Percentiles rank a stretch among this genome's conserved stretches.
Evolutionary conservation across 352 stramenopile species (phyloP).

Genomic region (Phytophthora nicotianae): DNA sequence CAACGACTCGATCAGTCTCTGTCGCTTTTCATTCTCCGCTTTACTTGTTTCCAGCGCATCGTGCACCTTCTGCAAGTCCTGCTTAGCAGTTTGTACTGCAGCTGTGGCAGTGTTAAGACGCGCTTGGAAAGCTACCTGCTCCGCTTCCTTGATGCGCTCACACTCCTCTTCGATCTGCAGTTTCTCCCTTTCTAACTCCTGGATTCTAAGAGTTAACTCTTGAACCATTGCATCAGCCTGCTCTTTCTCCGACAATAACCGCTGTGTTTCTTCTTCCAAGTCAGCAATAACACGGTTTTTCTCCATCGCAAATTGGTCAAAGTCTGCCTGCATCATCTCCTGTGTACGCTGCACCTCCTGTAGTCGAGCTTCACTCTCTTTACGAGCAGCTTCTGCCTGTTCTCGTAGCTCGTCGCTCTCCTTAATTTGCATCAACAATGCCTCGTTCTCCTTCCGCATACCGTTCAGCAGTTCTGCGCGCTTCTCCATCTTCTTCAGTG

Average conservation of each 20-base stretch:
- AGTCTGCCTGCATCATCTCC: slow-evolving; percentile 44
- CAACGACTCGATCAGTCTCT: slow-evolving; percentile 31
- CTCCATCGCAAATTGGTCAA: slow-evolving; percentile 41
- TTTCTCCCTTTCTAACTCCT: slow-evolving; percentile 36
- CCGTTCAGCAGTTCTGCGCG: slow-evolving; percentile 76
- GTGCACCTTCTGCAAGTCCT: slow-evolving; percentile 30
- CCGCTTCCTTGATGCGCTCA: slow-evolving; percentile 29
- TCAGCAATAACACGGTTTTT: slow-evolving; percentile 23
- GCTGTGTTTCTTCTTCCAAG: slow-evolving; percentile 30
- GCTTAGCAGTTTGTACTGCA: slow-evolving; percentile 20
- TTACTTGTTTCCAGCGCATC: slow-evolving; percentile 30
- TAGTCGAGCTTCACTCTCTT: slow-evolving; percentile 19
- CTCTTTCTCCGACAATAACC: slow-evolving; percentile 16
- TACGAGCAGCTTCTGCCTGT: slow-evolving; percentile 18
- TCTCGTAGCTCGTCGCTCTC: slow-evolving; percentile 28
- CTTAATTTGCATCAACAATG: slow-evolving; percentile 33
- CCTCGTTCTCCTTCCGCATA: slow-evolving; percentile 80
- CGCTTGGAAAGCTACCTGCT: slow-evolving; percentile 29
- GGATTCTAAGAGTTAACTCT: slow-evolving; percentile 20
- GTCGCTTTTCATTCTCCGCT: slow-evolving; percentile 30
- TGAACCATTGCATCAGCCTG: slow-evolving; percentile 20
- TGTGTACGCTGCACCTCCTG: slow-evolving; percentile 38
- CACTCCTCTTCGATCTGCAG: slow-evolving; percentile 16
- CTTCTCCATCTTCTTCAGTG: slow-evolving; percentile 85
- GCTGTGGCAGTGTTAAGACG: slow-evolving; percentile 20